phyloP scores from a whole-genome alignment of 257 asterid species.

The Solanum habrochaites region DNA sequence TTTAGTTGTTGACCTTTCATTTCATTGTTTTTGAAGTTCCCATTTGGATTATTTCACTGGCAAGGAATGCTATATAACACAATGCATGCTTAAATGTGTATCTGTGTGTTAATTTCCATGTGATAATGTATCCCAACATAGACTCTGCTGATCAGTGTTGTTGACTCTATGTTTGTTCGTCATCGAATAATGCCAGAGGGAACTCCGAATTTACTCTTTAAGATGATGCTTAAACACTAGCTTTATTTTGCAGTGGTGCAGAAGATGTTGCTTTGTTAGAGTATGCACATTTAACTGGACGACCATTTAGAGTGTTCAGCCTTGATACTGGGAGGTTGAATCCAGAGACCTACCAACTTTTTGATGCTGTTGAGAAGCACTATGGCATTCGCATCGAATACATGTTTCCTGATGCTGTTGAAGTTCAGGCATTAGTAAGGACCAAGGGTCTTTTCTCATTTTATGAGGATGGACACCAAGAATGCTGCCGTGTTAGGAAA shows the following conservation, averaged over 20 bases:
- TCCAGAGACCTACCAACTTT: slow-evolving; percentile 66
- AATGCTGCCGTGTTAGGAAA: slow-evolving; percentile 85
- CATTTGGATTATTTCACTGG: background rate
- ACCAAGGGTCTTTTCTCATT: slow-evolving; percentile 86
- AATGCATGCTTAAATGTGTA: background rate
- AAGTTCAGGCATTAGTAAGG: slow-evolving; percentile 72
- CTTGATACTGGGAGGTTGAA: slow-evolving; percentile 81
- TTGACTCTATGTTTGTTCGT: background rate
- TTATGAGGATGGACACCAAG: slow-evolving; percentile 88
- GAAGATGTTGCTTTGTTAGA: slow-evolving; percentile 85
- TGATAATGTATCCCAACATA: background rate
- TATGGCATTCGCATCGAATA: slow-evolving; percentile 65
- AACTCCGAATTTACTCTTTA: background rate
- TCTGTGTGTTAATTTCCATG: background rate
- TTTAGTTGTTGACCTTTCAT: background rate
- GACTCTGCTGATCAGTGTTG: background rate
- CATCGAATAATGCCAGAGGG: background rate
- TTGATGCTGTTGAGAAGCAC: slow-evolving; percentile 72
- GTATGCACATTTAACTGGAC: slow-evolving; percentile 69
- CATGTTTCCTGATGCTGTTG: slow-evolving; percentile 78
- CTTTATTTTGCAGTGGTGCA: slow-evolving; percentile 53
- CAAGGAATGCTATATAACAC: background rate
- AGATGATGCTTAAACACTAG: background rate
- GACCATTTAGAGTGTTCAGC: slow-evolving; percentile 82
- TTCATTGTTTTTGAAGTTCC: background rate